Conservation (phyloP, 139 green algal genomes). For the Chara braunii region DNA sequence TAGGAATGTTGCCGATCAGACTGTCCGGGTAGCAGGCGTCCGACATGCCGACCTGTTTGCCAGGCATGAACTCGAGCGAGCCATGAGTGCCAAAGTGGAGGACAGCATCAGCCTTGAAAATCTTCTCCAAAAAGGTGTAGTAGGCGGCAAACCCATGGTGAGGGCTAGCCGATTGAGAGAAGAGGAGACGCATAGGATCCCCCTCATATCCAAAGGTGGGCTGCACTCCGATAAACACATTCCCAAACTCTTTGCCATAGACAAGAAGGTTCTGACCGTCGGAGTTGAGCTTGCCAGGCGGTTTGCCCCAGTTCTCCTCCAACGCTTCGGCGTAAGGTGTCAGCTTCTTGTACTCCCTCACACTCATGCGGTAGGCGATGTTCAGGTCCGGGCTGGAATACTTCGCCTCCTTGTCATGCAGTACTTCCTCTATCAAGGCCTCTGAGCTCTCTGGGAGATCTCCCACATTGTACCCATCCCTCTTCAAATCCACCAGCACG, state of each 20-base stretch:
- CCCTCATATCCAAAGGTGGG: slow-evolving; percentile 99
- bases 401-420: slow-evolving; percentile 81
- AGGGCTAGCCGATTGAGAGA: slow-evolving; percentile 82
- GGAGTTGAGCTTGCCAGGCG: slow-evolving; percentile 88
- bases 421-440: slow-evolving; percentile 77
- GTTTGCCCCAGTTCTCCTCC: slow-evolving; percentile 98
- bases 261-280: slow-evolving; percentile 94
- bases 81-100: slow-evolving; percentile 99
- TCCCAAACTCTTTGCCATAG: slow-evolving; percentile 94
- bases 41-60: slow-evolving; percentile 94
- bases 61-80: slow-evolving; percentile 99
- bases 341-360: slow-evolving; percentile 48
- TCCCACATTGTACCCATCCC: slow-evolving; percentile 82
- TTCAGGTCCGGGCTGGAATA: slow-evolving; percentile 93
- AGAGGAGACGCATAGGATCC: slow-evolving; percentile 98
- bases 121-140: slow-evolving; percentile 97
- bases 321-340: slow-evolving; percentile 74
- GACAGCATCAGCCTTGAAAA: slow-evolving; percentile 92
- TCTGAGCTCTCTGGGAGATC: slow-evolving; percentile 61
- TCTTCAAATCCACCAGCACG: slow-evolving; percentile 65
- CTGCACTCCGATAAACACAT: slow-evolving; percentile 99
- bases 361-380: slow-evolving; percentile 76
- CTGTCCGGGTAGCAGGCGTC: slow-evolving; percentile 94
- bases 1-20: slow-evolving; percentile 93
- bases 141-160: slow-evolving; percentile 99